Percentiles rank a stretch among this genome's conserved stretches.
Conservation (phyloP, 176 grass and related monocot species). For the Miscanthus lutarioriparius region DNA sequence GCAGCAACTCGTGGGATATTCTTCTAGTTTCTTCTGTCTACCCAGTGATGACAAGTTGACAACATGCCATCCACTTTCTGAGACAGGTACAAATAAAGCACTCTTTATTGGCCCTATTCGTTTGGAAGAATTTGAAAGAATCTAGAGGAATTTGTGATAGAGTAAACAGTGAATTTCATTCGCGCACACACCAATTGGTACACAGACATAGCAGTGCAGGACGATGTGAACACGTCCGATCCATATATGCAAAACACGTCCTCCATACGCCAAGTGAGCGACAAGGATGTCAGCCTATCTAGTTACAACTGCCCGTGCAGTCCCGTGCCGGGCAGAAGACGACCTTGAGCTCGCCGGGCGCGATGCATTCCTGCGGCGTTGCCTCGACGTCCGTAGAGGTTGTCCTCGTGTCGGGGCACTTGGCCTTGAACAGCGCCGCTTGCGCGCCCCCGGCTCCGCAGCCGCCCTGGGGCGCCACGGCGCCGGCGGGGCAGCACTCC, state of each 20-base stretch:
- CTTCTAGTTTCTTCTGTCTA: too few relatives aligned
- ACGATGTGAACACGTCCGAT: background rate
- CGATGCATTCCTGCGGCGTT: slow-evolving; percentile 30
- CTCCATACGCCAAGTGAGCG: background rate
- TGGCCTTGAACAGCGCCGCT: slow-evolving; percentile 19
- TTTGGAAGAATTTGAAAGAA: too few relatives aligned
- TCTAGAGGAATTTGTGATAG: too few relatives aligned
- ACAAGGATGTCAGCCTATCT: background rate
- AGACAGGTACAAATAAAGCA: too few relatives aligned
- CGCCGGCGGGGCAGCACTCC: slow-evolving; percentile 5
- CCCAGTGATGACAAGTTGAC: too few relatives aligned
- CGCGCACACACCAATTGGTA: too few relatives aligned
- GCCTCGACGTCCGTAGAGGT: slow-evolving; percentile 38
- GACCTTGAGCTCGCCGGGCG: slow-evolving; percentile 42
- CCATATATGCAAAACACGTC: background rate
- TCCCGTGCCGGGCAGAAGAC: slow-evolving; percentile 27
- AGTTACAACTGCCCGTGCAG: background rate
- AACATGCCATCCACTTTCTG: too few relatives aligned
- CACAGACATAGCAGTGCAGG: too few relatives aligned
- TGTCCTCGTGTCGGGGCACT: slow-evolving; percentile 40
- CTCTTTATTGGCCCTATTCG: too few relatives aligned
- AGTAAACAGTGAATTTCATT: too few relatives aligned
- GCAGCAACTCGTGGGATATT: too few relatives aligned
- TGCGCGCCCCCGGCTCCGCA: background rate
- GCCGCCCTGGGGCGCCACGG: background rate